Conservation (phyloP, 208 protist species). For the Trypanosomatidae sp. region DNA sequence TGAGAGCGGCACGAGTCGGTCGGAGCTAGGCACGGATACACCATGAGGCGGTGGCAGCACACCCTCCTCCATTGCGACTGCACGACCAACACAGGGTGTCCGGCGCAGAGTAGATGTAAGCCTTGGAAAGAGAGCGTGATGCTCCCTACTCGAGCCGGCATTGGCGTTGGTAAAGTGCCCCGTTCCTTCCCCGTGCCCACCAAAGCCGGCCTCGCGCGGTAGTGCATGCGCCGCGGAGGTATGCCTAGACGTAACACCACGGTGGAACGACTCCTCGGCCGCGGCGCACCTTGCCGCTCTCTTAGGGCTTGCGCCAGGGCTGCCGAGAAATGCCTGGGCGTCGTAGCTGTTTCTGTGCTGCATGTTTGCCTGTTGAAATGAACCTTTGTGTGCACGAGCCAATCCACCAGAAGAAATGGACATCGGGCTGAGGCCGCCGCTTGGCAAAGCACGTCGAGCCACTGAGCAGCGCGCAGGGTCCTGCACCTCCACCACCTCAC, state of each 20-base stretch:
- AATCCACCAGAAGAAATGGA: neutral
- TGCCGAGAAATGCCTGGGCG: slow-evolving; percentile 4
- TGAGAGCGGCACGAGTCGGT: slow-evolving; percentile 24
- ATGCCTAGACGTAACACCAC: neutral
- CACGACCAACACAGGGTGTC: neutral
- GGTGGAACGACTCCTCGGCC: neutral
- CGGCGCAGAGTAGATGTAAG: neutral
- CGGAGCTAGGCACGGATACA: neutral
- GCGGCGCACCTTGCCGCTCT: neutral
- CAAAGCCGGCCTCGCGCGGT: neutral
- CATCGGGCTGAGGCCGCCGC: neutral
- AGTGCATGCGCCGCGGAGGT: neutral
- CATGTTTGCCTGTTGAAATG: neutral
- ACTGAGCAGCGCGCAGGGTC: neutral
- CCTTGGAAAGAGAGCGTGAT: neutral
- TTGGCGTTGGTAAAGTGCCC: neutral
- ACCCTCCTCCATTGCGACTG: neutral
- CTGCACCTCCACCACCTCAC: neutral
- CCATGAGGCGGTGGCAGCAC: slow-evolving; percentile 4
- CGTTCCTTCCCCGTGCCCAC: neutral
- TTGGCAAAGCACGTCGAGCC: neutral
- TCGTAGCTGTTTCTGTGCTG: slow-evolving; percentile 4
- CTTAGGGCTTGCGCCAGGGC: neutral
- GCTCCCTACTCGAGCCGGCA: neutral
- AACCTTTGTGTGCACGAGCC: neutral